These are phyloP conservation scores for Rhamnella rubrinervis DNA, from an alignment of 331 rosid species.

Conservation along the genomic window DNA sequence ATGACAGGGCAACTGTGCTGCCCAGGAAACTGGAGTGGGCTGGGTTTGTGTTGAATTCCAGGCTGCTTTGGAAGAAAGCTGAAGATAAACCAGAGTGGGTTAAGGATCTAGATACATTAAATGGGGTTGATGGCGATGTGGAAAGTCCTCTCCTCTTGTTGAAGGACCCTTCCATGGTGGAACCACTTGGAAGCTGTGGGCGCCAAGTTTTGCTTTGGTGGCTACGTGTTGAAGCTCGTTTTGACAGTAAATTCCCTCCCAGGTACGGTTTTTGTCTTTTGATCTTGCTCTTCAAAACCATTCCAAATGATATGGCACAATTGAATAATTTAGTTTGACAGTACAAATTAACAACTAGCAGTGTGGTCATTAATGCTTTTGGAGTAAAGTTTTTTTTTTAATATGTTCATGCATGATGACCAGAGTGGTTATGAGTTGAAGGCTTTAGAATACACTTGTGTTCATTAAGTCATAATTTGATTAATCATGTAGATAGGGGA, in stretches of 20 bases:
- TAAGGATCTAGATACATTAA: constrained; percentile 62
- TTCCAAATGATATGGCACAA: not conserved
- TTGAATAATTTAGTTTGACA: constrained; percentile 1
- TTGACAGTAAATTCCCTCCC: constrained; percentile 96
- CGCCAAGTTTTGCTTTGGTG: constrained; percentile 94
- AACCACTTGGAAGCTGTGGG: constrained; percentile 96
- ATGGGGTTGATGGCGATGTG: constrained; percentile 49
- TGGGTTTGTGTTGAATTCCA: constrained; percentile 90
- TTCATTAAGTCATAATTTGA: not conserved
- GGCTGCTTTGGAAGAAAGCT: constrained; percentile 74
- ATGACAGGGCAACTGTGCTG: constrained; percentile 76
- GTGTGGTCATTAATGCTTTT: constrained; percentile 4
- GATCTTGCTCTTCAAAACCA: not conserved
- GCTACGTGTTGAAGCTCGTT: constrained; percentile 98
- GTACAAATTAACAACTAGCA: not conserved
- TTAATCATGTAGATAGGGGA: not conserved
- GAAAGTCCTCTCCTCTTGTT: constrained; percentile 79
- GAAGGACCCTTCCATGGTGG: constrained; percentile 72
- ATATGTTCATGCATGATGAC: no score
- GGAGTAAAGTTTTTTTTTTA: no score
- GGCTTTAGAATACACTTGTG: not conserved
- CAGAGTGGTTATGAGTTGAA: not conserved
- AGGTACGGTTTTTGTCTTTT: constrained; percentile 49
- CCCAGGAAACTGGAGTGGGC: constrained; percentile 93
- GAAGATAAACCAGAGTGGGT: constrained; percentile 88